Percentiles rank a stretch among this genome's conserved stretches.
Evolutionary conservation across 257 asterid species (phyloP).

Genomic region (Cynanchum wilfordii): DNA sequence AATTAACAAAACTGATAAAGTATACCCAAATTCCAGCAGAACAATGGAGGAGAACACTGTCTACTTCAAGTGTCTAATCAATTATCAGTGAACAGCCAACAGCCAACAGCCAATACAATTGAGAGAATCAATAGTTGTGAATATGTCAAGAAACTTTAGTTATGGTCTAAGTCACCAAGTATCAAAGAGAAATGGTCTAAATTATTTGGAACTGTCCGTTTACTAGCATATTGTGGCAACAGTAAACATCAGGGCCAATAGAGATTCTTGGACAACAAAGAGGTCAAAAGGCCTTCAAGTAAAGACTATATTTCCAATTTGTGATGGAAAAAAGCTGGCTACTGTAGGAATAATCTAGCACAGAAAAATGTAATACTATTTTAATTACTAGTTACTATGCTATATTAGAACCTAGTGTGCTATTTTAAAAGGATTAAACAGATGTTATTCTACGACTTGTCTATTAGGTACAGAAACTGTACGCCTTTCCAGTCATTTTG

Average conservation of each 20-base stretch:
- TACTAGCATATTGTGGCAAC: background rate
- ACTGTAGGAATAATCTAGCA: background rate
- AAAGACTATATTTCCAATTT: background rate
- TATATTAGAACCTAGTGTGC: background rate
- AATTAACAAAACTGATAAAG: background rate
- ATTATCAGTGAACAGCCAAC: background rate
- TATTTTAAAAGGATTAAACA: background rate
- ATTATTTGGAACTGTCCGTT: background rate
- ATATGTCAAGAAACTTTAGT: background rate
- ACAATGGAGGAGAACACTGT: background rate
- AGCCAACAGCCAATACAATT: background rate
- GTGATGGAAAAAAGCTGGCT: background rate
- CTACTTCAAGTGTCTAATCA: background rate
- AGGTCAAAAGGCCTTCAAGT: background rate
- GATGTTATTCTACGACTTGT: background rate
- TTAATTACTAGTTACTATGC: background rate
- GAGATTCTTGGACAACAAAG: background rate
- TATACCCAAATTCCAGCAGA: background rate
- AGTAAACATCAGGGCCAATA: background rate
- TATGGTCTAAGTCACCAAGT: background rate
- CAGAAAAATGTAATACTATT: background rate
- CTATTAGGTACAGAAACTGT: background rate
- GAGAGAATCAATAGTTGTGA: background rate
- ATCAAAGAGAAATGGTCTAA: background rate
- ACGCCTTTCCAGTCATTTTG: background rate